Conservation (phyloP, 805 yeast genomes). For the Saitoella complicata region DNA sequence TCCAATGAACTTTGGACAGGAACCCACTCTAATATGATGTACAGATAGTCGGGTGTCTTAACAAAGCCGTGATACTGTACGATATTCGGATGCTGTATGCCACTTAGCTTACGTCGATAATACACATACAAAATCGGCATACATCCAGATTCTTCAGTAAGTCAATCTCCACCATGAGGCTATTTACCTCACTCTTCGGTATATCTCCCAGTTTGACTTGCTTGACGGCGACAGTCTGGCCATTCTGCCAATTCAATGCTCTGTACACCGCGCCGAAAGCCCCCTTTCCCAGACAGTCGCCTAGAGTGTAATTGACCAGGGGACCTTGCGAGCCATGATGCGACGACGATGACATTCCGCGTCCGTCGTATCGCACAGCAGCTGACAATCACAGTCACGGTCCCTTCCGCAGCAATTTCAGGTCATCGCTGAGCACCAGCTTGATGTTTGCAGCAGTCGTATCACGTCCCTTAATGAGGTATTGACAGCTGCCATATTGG, state of each 20-base stretch:
- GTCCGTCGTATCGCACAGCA: too few species aligned
- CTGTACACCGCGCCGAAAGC: slow-evolving; percentile 80
- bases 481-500: too few species aligned
- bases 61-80: slow-evolving; percentile 56
- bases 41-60: slow-evolving; percentile 34
- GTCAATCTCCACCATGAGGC: slow-evolving; percentile 50
- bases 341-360: too few species aligned
- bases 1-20: neutral
- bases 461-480: too few species aligned
- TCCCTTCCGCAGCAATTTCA: too few species aligned
- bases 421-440: too few species aligned
- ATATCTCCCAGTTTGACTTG: slow-evolving; percentile 42
- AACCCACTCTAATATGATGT: slow-evolving; percentile 42
- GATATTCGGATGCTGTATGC: slow-evolving; percentile 36
- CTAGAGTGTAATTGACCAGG: slow-evolving; percentile 18
- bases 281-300: slow-evolving; percentile 67
- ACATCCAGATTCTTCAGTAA: slow-evolving; percentile 41
- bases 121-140: neutral
- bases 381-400: too few species aligned
- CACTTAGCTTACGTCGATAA: neutral
- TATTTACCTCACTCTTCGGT: slow-evolving; percentile 18
- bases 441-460: too few species aligned
- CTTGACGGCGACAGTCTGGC: slow-evolving; percentile 62
- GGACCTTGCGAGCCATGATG: too few species aligned
- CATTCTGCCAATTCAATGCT: slow-evolving; percentile 50